These are phyloP conservation scores for Salix suchowensis DNA, from an alignment of 345 rosid genomes.

Conservation along the genomic window DNA sequence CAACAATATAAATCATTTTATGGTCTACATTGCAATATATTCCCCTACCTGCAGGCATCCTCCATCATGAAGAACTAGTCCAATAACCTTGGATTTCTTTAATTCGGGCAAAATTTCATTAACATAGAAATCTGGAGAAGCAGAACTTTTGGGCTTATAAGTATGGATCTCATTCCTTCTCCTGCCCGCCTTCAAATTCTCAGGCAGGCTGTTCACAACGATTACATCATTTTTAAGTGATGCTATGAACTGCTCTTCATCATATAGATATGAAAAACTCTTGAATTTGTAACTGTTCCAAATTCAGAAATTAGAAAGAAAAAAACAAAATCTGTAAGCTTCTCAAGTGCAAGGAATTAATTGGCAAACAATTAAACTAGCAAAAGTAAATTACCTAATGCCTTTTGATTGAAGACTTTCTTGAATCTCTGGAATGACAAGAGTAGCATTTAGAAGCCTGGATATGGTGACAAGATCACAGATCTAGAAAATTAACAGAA, in stretches of 20 bases:
- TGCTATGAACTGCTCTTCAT: conserved; percentile 88
- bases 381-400: conserved; percentile 51
- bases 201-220: conserved; percentile 69
- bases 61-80: conserved; percentile 71
- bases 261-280: conserved; percentile 92
- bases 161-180: conserved; percentile 63
- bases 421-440: conserved; percentile 98
- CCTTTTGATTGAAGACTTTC: conserved; percentile 84
- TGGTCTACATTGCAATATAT: conserved; percentile 1
- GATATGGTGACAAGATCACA: conserved; percentile 99
- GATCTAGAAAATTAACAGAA: conserved; percentile 78
- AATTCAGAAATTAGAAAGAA: conserved; percentile 10
- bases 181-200: conserved; percentile 68
- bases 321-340: neutral
- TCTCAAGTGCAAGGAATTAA: conserved; percentile 1
- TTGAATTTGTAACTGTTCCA: conserved; percentile 66
- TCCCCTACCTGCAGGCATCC: conserved; percentile 82
- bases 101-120: conserved; percentile 72
- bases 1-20: neutral
- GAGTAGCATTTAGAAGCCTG: conserved; percentile 99
- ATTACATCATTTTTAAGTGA: conserved; percentile 80
- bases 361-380: conserved; percentile 11
- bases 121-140: conserved; percentile 71
- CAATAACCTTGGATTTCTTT: conserved; percentile 68
- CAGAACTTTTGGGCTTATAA: conserved; percentile 69